Evolutionary conservation across 1,139 yeast genomes (phyloP), one percentile per base, ranked within the genome.

Genomic region (Taphrina betulina): DNA sequence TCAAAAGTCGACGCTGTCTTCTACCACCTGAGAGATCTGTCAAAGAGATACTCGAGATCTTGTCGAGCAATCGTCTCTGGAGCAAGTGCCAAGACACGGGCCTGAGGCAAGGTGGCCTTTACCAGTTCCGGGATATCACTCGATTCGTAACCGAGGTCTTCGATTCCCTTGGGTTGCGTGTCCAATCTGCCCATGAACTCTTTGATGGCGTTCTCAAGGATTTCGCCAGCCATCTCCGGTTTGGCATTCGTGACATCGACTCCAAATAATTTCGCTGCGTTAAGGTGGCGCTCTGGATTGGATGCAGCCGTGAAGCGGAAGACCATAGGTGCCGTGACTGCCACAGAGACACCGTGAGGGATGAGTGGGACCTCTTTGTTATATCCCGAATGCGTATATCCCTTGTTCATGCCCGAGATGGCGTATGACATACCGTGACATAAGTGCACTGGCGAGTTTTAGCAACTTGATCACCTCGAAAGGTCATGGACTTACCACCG

Each of bases 351-450:
- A 26, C 75, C 75, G 54, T 72, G 75, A 8, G 75, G 75, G 37
- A 72, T 66, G 56, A 72, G 69, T 5, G 72, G 70, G 58, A 70
- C 71, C 58, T 68, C 73, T 3, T 69, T 71, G 24, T 67, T 63
- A 61, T 72, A 72, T 38, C 72, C 75, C n/a, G 67, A 63, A 58
- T 72, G 75, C 59, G 65, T 64, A 61, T 72, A 71, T 4, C 67
- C 66, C 56, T 67, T 69, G 63, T 72, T 72, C 64, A 71, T 72
- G 28, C 72, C 68, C 2, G 73, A 68, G 23, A 72, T 63, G 20
- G 75, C 74, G 57, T 72, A 72, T 22, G 73, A 70, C 35, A 72
- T 64, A 17, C 75, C 75, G 60, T 72, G 75, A 61, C 74, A 71
- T 40, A 72, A 63, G 62, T 72, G 75, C 31, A 72, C 75, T 8